Percentiles rank a stretch among this genome's conserved stretches.
These are phyloP conservation scores for Yamadazyma spencermartinsiae DNA, from an alignment of 1,139 yeast genomes.

Conservation along the genomic window DNA sequence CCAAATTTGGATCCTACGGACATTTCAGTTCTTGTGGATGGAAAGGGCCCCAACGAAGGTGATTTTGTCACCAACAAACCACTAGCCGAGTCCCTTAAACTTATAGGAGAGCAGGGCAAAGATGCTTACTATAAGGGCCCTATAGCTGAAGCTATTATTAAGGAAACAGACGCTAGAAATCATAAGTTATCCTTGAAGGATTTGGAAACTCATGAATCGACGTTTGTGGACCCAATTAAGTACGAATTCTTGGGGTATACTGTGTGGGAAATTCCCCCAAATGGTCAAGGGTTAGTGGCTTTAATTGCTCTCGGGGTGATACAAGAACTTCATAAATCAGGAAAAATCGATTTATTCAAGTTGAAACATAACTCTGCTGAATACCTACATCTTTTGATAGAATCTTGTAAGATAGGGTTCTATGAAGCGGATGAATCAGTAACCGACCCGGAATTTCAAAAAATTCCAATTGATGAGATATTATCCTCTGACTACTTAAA, in stretches of 20 bases:
- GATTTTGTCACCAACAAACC: conserved; percentile 55
- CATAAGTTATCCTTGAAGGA: conserved; percentile 61
- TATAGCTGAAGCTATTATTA: conserved; percentile 65
- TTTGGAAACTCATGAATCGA: conserved; percentile 51
- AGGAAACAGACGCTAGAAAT: conserved; percentile 49
- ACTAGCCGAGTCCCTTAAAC: conserved; percentile 54
- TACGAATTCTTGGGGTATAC: conserved; percentile 45
- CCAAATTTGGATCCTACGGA: conserved; percentile 25
- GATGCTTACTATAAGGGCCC: conserved; percentile 69
- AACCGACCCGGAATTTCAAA: conserved; percentile 54
- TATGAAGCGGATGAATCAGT: conserved; percentile 77
- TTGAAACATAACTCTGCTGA: conserved; percentile 69
- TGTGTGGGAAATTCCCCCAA: conserved; percentile 80
- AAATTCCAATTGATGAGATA: conserved; percentile 36
- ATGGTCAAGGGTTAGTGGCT: conserved; percentile 78
- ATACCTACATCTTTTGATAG: conserved; percentile 68
- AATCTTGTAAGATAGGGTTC: conserved; percentile 71
- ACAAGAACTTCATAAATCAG: conserved; percentile 50
- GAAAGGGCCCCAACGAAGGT: conserved; percentile 56
- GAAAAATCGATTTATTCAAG: conserved; percentile 43
- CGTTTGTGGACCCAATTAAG: conserved; percentile 61
- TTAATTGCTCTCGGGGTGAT: conserved; percentile 69
- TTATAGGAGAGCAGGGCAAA: conserved; percentile 58
- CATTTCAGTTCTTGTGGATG: conserved; percentile 32
- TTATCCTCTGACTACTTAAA: conserved; percentile 46